Conservation (phyloP, 768 basidiomycete species). For the Pleurotus tuoliensis region DNA sequence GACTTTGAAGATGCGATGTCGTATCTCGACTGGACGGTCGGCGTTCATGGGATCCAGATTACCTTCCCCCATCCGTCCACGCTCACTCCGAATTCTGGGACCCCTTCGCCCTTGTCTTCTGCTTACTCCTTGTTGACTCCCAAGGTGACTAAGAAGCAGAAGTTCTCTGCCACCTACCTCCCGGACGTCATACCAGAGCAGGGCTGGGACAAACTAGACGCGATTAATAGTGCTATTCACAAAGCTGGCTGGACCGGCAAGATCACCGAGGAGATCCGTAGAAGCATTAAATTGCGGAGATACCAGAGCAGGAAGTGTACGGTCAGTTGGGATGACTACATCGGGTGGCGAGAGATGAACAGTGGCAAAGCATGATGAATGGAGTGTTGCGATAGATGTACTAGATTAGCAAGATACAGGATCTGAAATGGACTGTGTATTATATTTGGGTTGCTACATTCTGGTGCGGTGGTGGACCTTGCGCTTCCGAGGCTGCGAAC, state of each 20-base stretch:
- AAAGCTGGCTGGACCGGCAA: constrained; percentile 88
- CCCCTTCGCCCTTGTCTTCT: constrained; percentile 72
- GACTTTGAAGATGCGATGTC: constrained; percentile 82
- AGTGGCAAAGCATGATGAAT: constrained; percentile 10
- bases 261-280: constrained; percentile 79
- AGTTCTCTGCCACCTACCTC: constrained; percentile 85
- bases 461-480: not conserved
- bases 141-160: constrained; percentile 48
- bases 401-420: too few relatives aligned
- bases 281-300: constrained; percentile 70
- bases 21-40: constrained; percentile 92
- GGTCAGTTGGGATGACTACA: constrained; percentile 75
- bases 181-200: constrained; percentile 92
- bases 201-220: constrained; percentile 90
- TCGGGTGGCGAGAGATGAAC: constrained; percentile 62
- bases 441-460: too few relatives aligned
- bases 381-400: not conserved
- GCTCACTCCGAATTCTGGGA: constrained; percentile 39
- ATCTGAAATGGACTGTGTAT: too few relatives aligned
- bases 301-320: constrained; percentile 75
- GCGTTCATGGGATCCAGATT: constrained; percentile 89
- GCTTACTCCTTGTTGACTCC: constrained; percentile 47
- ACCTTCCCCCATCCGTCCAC: constrained; percentile 78
- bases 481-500: not conserved
- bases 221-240: constrained; percentile 85